A percentile compares a stretch with the other conserved stretches of the same genome.
Evolutionary conservation across 139 green algal species (phyloP).

Genomic region (Raphidocelis subcapitata): DNA sequence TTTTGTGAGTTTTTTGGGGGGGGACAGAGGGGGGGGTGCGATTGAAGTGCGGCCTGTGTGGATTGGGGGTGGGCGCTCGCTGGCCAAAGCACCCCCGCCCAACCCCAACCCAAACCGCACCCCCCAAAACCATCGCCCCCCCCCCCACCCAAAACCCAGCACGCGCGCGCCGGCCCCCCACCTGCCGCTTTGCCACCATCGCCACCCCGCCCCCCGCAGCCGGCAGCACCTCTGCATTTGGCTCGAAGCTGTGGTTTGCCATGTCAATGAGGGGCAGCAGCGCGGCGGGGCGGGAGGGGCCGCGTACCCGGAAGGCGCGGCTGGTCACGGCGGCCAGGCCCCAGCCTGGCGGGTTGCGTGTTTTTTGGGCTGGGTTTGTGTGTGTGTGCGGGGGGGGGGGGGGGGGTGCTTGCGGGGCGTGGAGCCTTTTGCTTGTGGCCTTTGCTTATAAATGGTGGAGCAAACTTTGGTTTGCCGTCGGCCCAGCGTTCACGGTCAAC

Average conservation of each 20-base stretch:
- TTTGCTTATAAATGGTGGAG: too few relatives aligned
- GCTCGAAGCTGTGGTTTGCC: constrained; percentile 74
- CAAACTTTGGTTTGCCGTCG: too few relatives aligned
- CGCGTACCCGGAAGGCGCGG: constrained; percentile 69
- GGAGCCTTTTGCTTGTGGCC: too few relatives aligned
- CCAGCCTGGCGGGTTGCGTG: constrained; percentile 52
- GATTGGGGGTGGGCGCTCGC: too few relatives aligned
- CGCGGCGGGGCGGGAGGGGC: constrained; percentile 55
- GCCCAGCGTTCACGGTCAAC: too few relatives aligned
- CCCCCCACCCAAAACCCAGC: not conserved
- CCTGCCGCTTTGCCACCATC: constrained; percentile 42
- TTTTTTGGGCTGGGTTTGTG: too few relatives aligned
- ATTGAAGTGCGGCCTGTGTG: not conserved
- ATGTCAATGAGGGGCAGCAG: constrained; percentile 86
- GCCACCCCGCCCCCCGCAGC: constrained; percentile 22
- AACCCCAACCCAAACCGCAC: too few relatives aligned
- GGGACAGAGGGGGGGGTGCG: not conserved
- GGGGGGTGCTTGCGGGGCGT: too few relatives aligned
- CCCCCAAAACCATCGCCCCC: too few relatives aligned
- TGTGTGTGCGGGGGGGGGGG: too few relatives aligned
- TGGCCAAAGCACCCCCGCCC: too few relatives aligned
- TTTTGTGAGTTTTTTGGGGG: not conserved
- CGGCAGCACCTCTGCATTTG: constrained; percentile 59
- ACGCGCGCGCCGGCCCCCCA: constrained; percentile 10
- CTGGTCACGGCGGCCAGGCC: constrained; percentile 69